Evolutionary conservation across 2,329 filamentous ascomycete genomes (phyloP).

Genomic region (Plectosphaerella cucumerina): DNA sequence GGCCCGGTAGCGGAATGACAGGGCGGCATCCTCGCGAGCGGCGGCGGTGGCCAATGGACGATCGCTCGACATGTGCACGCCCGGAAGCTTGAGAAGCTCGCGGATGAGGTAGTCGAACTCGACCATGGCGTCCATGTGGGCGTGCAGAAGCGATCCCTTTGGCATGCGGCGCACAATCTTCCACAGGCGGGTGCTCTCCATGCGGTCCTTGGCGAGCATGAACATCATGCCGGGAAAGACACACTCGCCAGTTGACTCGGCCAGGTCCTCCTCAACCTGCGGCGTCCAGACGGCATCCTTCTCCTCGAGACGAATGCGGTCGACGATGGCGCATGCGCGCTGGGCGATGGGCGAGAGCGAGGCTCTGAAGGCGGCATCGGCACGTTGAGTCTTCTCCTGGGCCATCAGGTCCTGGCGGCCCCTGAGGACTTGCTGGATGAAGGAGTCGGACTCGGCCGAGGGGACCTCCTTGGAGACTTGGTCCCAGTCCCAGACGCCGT

Average conservation of each 20-base stretch:
- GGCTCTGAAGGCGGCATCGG: slow-evolving; percentile 66
- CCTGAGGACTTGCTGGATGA: background rate
- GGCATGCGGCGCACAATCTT: slow-evolving; percentile 81
- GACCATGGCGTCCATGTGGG: slow-evolving; percentile 88
- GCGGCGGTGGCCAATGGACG: slow-evolving; percentile 49
- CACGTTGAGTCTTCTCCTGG: slow-evolving; percentile 77
- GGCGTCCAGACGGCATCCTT: slow-evolving; percentile 71
- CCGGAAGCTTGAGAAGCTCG: slow-evolving; percentile 64
- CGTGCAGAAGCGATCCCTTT: slow-evolving; percentile 82
- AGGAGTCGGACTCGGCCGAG: background rate
- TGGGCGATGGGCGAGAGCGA: slow-evolving; percentile 74
- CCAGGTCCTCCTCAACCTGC: slow-evolving; percentile 65
- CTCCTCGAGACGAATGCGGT: slow-evolving; percentile 74
- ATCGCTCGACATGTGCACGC: slow-evolving; percentile 67
- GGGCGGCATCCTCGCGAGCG: slow-evolving; percentile 47
- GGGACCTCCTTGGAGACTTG: background rate
- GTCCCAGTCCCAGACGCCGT: too few relatives aligned
- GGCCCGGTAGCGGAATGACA: slow-evolving; percentile 61
- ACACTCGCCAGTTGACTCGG: slow-evolving; percentile 55
- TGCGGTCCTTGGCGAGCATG: slow-evolving; percentile 74
- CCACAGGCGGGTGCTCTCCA: slow-evolving; percentile 84
- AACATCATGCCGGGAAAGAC: slow-evolving; percentile 94
- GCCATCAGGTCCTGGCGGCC: slow-evolving; percentile 68
- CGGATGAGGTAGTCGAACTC: slow-evolving; percentile 78
- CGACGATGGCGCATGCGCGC: slow-evolving; percentile 75